These are phyloP conservation scores for Glycine soja DNA, from an alignment of 306 rosid genomes.

Conservation along the genomic window DNA sequence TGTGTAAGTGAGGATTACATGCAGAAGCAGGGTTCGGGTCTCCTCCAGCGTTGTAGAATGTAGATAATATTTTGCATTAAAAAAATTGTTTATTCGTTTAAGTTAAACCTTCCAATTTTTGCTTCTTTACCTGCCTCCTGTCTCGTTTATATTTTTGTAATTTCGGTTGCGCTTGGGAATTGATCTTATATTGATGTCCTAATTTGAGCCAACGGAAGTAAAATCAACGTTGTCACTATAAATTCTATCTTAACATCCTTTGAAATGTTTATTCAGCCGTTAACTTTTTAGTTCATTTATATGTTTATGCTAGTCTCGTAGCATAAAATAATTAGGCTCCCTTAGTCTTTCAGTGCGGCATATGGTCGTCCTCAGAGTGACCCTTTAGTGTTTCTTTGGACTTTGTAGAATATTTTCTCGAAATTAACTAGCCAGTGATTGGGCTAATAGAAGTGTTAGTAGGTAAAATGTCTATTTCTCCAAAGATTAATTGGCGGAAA, in stretches of 20 bases:
- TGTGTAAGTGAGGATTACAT: slow-evolving; percentile 36
- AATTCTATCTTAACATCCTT: too few relatives aligned
- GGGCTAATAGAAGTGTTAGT: neutral
- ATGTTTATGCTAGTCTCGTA: neutral
- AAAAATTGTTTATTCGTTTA: neutral
- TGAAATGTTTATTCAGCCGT: too few relatives aligned
- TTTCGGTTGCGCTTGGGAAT: too few relatives aligned
- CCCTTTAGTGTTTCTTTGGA: neutral
- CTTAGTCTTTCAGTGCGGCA: neutral
- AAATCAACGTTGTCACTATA: too few relatives aligned
- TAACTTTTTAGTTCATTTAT: too few relatives aligned
- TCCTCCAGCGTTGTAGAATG: slow-evolving; percentile 30
- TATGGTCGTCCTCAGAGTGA: neutral
- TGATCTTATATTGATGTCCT: too few relatives aligned
- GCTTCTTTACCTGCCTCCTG: slow-evolving; percentile 4
- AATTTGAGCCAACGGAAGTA: too few relatives aligned
- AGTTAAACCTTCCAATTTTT: slow-evolving; percentile 22
- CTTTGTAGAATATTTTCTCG: neutral
- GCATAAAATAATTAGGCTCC: neutral
- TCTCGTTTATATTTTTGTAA: slow-evolving; percentile 15
- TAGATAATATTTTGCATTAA: slow-evolving; percentile 38
- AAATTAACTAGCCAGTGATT: neutral
- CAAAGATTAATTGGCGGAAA: too few relatives aligned
- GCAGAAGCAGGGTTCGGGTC: slow-evolving; percentile 40
- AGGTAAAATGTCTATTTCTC: slow-evolving; percentile 1